Percentiles rank a stretch among this genome's conserved stretches.
Evolutionary conservation across 2,329 filamentous ascomycete genomes (phyloP).

Genomic region (Sporothrix schenckii): DNA sequence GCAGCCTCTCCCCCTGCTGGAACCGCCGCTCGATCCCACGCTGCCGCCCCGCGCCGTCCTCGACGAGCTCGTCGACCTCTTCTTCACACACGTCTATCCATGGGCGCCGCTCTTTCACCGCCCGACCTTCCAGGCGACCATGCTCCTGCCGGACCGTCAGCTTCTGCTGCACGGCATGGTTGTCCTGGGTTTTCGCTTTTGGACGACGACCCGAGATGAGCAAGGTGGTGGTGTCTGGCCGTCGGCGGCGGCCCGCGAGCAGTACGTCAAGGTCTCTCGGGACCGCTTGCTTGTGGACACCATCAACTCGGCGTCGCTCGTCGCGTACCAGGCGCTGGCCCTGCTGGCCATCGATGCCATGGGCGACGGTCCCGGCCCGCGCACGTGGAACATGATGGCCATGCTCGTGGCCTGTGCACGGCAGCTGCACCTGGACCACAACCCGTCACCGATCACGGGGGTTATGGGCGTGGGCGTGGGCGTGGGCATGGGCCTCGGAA

Average conservation of each 20-base stretch:
- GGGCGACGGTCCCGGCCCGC: constrained; percentile 31
- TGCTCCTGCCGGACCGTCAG: constrained; percentile 17
- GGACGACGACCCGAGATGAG: constrained; percentile 4
- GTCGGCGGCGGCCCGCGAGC: not conserved
- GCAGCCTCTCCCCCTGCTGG: not conserved
- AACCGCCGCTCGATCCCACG: not conserved
- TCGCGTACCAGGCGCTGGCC: constrained; percentile 29
- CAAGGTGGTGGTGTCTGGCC: not conserved
- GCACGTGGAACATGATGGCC: constrained; percentile 35
- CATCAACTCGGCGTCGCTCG: constrained; percentile 30
- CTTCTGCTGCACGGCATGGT: constrained; percentile 32
- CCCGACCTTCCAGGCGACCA: constrained; percentile 19
- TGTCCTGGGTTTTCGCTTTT: constrained; percentile 31
- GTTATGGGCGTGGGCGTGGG: too few relatives aligned
- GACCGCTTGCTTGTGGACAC: constrained; percentile 30
- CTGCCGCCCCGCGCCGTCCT: constrained; percentile 30
- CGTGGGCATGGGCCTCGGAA: too few relatives aligned
- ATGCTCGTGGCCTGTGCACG: constrained; percentile 33
- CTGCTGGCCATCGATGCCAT: constrained; percentile 32
- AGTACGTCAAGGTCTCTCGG: constrained; percentile 25
- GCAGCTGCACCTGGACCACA: constrained; percentile 32
- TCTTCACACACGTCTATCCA: constrained; percentile 31
- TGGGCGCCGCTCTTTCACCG: constrained; percentile 34
- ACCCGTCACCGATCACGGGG: not conserved
- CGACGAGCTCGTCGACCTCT: constrained; percentile 31